phyloP scores from a whole-genome alignment of 2,329 filamentous ascomycete species.

The Xylariales sp. region DNA sequence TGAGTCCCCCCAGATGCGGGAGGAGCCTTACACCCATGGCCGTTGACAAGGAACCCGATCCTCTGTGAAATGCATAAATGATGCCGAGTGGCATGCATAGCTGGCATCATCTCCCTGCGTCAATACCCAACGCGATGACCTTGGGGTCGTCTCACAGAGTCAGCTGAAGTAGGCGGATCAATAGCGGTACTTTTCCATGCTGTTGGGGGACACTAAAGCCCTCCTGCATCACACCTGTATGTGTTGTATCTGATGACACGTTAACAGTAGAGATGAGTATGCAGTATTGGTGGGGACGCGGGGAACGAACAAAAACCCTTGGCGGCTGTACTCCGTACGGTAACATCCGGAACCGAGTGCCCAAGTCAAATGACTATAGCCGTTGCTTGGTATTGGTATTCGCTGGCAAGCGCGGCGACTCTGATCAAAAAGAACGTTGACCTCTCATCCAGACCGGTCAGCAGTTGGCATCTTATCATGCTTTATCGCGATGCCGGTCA shows the following conservation, averaged over 20 bases:
- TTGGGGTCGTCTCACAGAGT: slow-evolving; percentile 3
- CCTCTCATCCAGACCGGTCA: background rate
- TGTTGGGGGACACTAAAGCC: background rate
- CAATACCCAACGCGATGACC: slow-evolving; percentile 9
- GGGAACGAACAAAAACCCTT: background rate
- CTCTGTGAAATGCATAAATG: slow-evolving; percentile 4
- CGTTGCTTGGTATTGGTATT: background rate
- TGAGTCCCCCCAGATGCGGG: background rate
- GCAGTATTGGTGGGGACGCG: slow-evolving; percentile 4
- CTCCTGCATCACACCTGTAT: background rate
- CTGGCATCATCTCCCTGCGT: slow-evolving; percentile 4
- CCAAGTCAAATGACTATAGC: background rate
- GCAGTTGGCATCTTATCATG: background rate
- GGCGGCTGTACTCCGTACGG: background rate
- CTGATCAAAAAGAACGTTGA: too few relatives aligned
- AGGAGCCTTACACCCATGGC: background rate
- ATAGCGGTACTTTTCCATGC: background rate
- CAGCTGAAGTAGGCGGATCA: background rate
- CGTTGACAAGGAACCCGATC: slow-evolving; percentile 1
- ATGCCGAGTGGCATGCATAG: slow-evolving; percentile 1
- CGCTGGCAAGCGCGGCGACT: too few relatives aligned
- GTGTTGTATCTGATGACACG: slow-evolving; percentile 6
- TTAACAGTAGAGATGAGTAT: slow-evolving; percentile 1
- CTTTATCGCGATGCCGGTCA: slow-evolving; percentile 1
- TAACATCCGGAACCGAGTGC: background rate